phyloP scores from a whole-genome alignment of 2,329 filamentous ascomycete species.

The Colletotrichum agaves region DNA sequence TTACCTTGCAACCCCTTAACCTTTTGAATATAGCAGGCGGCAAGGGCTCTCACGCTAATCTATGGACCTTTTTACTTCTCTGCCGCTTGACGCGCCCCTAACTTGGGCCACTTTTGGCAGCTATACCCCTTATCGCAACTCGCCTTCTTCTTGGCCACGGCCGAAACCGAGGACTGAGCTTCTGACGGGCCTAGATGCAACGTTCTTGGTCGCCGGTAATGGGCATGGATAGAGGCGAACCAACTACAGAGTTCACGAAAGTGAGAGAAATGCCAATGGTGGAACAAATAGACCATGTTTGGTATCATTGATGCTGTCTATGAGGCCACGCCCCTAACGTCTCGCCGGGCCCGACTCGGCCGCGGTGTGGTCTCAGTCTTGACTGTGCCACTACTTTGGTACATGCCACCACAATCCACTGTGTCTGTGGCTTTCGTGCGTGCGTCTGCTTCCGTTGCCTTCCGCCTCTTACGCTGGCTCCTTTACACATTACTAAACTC shows the following conservation, averaged over 20 bases:
- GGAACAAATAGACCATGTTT: constrained; percentile 31
- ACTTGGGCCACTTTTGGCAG: too few relatives aligned
- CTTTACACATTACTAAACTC: constrained; percentile 32
- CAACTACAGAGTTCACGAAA: constrained; percentile 9
- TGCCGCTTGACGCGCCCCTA: too few relatives aligned
- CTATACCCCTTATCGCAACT: too few relatives aligned
- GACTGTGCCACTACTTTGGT: constrained; percentile 27
- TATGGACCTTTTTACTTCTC: too few relatives aligned
- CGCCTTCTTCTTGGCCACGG: background rate
- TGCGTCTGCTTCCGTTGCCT: background rate
- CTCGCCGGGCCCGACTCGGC: constrained; percentile 22
- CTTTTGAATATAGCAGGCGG: too few relatives aligned
- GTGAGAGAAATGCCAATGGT: background rate
- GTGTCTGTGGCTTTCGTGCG: constrained; percentile 5
- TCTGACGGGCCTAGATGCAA: constrained; percentile 7
- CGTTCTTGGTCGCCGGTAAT: background rate
- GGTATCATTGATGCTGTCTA: constrained; percentile 34
- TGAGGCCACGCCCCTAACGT: constrained; percentile 16
- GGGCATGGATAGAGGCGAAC: background rate
- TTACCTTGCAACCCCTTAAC: too few relatives aligned
- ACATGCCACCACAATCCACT: constrained; percentile 25
- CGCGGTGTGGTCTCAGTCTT: constrained; percentile 6
- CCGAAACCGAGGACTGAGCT: constrained; percentile 7
- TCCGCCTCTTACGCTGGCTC: background rate
- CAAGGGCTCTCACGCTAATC: too few relatives aligned